Evolutionary conservation across 352 stramenopile species (phyloP).

Genomic region (Globisporangium sylvaticum): DNA sequence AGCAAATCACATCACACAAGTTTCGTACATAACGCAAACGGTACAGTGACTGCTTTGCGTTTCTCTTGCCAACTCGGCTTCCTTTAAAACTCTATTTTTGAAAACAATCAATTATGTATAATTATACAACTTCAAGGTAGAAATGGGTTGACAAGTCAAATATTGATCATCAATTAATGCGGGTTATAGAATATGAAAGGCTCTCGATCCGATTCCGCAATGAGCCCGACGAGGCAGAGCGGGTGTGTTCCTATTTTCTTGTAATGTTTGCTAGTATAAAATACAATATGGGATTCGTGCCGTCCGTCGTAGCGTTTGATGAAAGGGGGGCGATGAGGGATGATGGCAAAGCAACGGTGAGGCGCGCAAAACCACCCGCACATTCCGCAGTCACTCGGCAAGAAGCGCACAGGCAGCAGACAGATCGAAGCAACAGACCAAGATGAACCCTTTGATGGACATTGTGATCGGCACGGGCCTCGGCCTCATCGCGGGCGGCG

Average conservation of each 20-base stretch:
- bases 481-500: constrained; percentile 38
- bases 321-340: neutral
- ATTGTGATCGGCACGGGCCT: constrained; percentile 72
- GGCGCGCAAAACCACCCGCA: neutral
- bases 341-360: neutral
- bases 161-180: neutral
- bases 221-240: neutral
- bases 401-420: neutral
- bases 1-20: neutral
- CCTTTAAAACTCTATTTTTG: neutral
- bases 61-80: neutral
- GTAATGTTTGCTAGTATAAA: neutral
- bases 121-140: neutral
- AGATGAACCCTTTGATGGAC: constrained; percentile 82
- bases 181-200: neutral
- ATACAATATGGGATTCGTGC: neutral
- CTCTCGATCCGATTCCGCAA: neutral
- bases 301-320: neutral
- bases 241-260: neutral
- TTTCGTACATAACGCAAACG: neutral
- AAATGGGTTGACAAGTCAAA: too few species aligned
- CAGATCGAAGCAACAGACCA: constrained; percentile 23
- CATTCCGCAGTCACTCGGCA: neutral
- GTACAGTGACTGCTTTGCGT: neutral
- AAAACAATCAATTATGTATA: neutral